These are phyloP conservation scores for Tulasnella sp. DNA, from an alignment of 768 basidiomycete genomes.

Conservation along the genomic window DNA sequence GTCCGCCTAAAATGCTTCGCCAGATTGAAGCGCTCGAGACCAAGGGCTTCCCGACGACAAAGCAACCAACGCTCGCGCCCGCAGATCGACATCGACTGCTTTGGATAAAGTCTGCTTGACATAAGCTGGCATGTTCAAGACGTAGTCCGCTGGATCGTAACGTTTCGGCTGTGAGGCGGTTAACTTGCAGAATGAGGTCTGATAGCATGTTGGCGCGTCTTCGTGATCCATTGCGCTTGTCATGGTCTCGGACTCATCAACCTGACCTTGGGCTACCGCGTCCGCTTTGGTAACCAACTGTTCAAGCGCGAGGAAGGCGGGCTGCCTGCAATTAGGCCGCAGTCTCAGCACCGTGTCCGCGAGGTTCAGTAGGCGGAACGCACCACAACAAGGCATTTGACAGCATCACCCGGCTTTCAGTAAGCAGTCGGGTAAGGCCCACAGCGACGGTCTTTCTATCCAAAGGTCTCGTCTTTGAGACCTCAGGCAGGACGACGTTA, in stretches of 20 bases:
- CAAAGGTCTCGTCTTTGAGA: slow-evolving; percentile 71
- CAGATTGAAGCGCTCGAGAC: background rate
- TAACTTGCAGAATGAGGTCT: slow-evolving; percentile 87
- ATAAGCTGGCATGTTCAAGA: slow-evolving; percentile 37
- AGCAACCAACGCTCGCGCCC: background rate
- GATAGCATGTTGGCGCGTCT: slow-evolving; percentile 86
- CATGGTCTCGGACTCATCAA: slow-evolving; percentile 51
- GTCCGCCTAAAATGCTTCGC: background rate
- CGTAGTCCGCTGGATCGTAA: slow-evolving; percentile 49
- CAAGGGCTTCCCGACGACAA: background rate
- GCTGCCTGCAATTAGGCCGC: slow-evolving; percentile 51
- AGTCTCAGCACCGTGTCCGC: background rate
- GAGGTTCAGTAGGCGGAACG: slow-evolving; percentile 27
- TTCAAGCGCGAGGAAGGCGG: slow-evolving; percentile 61
- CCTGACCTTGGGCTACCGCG: slow-evolving; percentile 40
- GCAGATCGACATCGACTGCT: background rate
- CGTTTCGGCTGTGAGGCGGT: slow-evolving; percentile 67
- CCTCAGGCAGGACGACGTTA: slow-evolving; percentile 74
- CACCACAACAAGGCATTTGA: slow-evolving; percentile 63
- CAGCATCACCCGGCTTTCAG: slow-evolving; percentile 66
- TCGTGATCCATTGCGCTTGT: slow-evolving; percentile 83
- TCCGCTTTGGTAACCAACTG: slow-evolving; percentile 68
- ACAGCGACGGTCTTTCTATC: slow-evolving; percentile 82
- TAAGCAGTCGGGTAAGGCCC: slow-evolving; percentile 73
- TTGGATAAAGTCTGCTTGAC: slow-evolving; percentile 13